These are phyloP conservation scores for Clavispora carvajalis DNA, from an alignment of 805 yeast genomes.

Conservation along the genomic window DNA sequence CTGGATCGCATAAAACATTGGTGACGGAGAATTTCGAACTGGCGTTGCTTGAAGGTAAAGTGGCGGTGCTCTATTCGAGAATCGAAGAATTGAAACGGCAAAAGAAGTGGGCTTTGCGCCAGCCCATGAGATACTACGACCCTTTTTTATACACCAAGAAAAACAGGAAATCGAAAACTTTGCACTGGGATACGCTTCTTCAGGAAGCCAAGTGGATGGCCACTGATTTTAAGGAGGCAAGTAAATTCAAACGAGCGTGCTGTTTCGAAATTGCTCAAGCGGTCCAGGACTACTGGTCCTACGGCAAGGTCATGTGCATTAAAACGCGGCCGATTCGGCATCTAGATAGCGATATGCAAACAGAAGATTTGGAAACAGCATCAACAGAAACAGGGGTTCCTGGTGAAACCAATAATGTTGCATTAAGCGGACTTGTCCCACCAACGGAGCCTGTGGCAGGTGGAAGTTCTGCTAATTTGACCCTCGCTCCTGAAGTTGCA, in stretches of 20 bases:
- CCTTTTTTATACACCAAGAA: conserved; percentile 43
- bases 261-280: conserved; percentile 69
- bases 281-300: conserved; percentile 70
- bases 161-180: conserved; percentile 26
- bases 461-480: no score
- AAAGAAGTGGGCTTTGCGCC: conserved; percentile 87
- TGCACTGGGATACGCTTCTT: conserved; percentile 70
- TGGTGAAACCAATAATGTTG: not conserved
- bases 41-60: conserved; percentile 83
- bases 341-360: not conserved
- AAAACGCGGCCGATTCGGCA: conserved; percentile 40
- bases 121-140: conserved; percentile 66
- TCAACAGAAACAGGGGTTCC: not conserved
- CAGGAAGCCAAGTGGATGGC: conserved; percentile 85
- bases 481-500: not conserved
- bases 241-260: conserved; percentile 64
- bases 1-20: conserved; percentile 80
- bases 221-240: conserved; percentile 64
- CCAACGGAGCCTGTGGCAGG: no score
- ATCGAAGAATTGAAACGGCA: conserved; percentile 87
- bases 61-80: conserved; percentile 82
- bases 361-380: not conserved
- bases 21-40: conserved; percentile 82
- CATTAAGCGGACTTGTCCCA: no score
- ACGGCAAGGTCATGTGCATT: conserved; percentile 64